Percentiles rank a stretch among this genome's conserved stretches.
These are phyloP conservation scores for Pythium pyrilobum DNA, from an alignment of 352 stramenopile species.

Conservation along the genomic window DNA sequence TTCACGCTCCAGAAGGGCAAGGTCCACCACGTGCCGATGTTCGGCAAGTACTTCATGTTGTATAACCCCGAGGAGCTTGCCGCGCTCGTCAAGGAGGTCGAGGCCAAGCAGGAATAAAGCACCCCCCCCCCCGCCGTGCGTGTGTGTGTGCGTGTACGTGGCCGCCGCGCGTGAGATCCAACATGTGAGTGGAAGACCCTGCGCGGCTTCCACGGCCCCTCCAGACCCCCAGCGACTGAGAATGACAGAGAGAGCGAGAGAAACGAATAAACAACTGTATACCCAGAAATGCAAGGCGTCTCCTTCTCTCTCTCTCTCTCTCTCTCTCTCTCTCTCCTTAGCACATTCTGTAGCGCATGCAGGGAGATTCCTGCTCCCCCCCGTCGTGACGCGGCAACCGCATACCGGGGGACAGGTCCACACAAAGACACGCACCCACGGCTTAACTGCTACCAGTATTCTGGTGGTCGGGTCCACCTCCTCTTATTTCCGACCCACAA, in stretches of 20 bases:
- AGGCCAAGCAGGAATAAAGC: constrained; percentile 72
- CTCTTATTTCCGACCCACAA: not conserved
- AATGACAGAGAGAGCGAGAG: not conserved
- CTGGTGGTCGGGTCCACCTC: constrained; percentile 19
- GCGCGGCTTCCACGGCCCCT: too few relatives aligned
- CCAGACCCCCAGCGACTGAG: too few relatives aligned
- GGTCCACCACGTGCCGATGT: constrained; percentile 80
- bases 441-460: constrained; percentile 5
- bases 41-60: constrained; percentile 89
- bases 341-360: not conserved
- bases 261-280: constrained; percentile 4
- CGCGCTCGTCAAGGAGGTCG: constrained; percentile 77
- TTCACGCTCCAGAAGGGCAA: constrained; percentile 86
- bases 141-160: not conserved
- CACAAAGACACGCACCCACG: constrained; percentile 3
- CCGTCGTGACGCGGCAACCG: too few relatives aligned
- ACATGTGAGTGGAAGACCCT: too few relatives aligned
- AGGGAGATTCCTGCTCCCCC: too few relatives aligned
- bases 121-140: not conserved
- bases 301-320: not conserved
- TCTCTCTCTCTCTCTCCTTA: not conserved
- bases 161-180: too few relatives aligned
- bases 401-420: not conserved
- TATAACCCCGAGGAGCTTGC: constrained; percentile 86
- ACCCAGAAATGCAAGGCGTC: not conserved